phyloP scores from a whole-genome alignment of 2,329 filamentous ascomycete species.

The Trematosphaeria pertusa region DNA sequence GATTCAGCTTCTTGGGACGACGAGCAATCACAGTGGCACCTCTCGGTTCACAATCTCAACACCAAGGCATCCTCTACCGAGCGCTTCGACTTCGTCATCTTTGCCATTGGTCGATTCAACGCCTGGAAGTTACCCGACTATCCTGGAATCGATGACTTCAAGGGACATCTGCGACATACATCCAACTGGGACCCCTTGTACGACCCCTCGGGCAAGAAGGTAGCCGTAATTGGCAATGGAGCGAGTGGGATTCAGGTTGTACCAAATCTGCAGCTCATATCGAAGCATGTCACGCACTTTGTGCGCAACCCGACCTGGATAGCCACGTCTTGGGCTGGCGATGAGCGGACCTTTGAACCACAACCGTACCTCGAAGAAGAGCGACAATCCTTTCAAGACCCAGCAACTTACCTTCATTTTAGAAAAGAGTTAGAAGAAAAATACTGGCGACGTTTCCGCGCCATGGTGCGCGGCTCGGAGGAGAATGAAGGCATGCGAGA shows the following conservation, averaged over 20 bases:
- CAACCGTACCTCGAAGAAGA: constrained; percentile 59
- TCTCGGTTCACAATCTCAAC: constrained; percentile 63
- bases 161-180: constrained; percentile 37
- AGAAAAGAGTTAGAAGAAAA: constrained; percentile 56
- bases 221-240: constrained; percentile 70
- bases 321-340: constrained; percentile 61
- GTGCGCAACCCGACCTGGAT: constrained; percentile 67
- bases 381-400: constrained; percentile 65
- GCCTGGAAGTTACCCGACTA: constrained; percentile 42
- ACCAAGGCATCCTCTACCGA: constrained; percentile 25
- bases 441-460: constrained; percentile 63
- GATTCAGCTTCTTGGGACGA: constrained; percentile 50
- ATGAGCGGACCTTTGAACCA: constrained; percentile 50
- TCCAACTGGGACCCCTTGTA: constrained; percentile 46
- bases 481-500: constrained; percentile 43
- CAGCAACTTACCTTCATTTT: constrained; percentile 63
- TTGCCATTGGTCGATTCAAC: constrained; percentile 41
- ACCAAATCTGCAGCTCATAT: constrained; percentile 65
- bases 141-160: constrained; percentile 36
- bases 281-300: constrained; percentile 57
- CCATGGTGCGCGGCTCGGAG: constrained; percentile 47
- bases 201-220: constrained; percentile 63
- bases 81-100: constrained; percentile 47
- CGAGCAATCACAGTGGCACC: constrained; percentile 61
- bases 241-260: constrained; percentile 69